Base-by-base conservation (phyloP, 371 early-diverging fungal genomes). In the Mucor saturninus region DNA sequence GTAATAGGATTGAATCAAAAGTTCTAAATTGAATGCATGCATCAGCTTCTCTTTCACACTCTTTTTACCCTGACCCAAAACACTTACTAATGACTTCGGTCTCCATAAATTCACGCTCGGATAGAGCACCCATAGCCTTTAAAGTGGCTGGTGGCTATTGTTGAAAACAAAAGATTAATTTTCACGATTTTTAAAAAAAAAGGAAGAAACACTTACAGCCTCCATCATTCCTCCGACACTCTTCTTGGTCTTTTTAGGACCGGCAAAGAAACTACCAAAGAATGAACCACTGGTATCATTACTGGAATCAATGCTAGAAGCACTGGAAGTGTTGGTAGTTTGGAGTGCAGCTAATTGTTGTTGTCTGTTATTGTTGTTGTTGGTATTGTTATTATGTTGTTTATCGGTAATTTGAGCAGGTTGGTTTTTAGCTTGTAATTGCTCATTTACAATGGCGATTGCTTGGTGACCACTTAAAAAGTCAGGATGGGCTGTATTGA, bases 401-500 rank as follows among this genome's bases (percentile, higher is more conserved):
- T 83, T 82, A 40, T 80, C 77, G 58, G 73, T 56, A 65, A 70
- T 73, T 66, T 88, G 74, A 71, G 50, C 51, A 40, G 83, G 79
- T 77, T 79, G 67, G 14, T 54, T 55, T 71, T 83, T 85, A 50
- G 87, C 80, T 55, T 56, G 64, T 42, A 53, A 94, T 69, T 93
- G 88, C 28, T 98, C 98, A 62, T 87, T 89, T 61, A 98, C 94
- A 45, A 95, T 87, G 31, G 96, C 91, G 82, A 95, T 93, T 8
- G 98, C 98, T 74, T 90, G 91, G 83, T 98, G 96, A 54, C 98
- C 99, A 60, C 86, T 92, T 62, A 98, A 82, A 73, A 99, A 99
- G 75, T 99, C 99, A 6, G 99, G 99, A 73, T 99, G 99, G 14
- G 89, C 98, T 2, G 99, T 99, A 84, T 98, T 99, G 78, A 99